Conservation (phyloP, 2,329 filamentous ascomycete species). For the Penicillium rolfsii region DNA sequence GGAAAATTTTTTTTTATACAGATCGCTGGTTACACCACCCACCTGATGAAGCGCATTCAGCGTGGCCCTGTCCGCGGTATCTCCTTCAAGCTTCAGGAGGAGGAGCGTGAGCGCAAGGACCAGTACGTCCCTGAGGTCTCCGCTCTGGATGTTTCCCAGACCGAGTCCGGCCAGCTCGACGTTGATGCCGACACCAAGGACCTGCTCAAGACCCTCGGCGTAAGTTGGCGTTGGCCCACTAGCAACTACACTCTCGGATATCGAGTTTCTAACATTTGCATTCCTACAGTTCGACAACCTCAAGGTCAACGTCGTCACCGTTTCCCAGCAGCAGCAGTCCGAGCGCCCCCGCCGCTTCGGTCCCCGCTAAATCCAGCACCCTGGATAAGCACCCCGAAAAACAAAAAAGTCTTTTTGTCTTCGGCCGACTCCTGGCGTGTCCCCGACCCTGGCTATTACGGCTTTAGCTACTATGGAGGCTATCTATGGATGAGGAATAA, state of each 20-base stretch:
- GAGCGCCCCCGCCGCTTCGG: slow-evolving; percentile 82
- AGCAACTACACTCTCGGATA: background rate
- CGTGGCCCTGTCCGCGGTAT: slow-evolving; percentile 98
- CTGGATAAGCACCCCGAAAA: slow-evolving; percentile 21
- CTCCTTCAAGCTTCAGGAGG: slow-evolving; percentile 99
- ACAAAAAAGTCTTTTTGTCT: slow-evolving; percentile 35
- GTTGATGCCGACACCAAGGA: slow-evolving; percentile 99
- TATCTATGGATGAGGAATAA: slow-evolving; percentile 43
- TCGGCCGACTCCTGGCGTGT: slow-evolving; percentile 37
- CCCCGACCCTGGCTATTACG: slow-evolving; percentile 29
- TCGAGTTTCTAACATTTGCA: slow-evolving; percentile 12
- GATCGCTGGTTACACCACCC: slow-evolving; percentile 98
- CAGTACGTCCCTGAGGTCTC: slow-evolving; percentile 99
- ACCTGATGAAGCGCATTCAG: slow-evolving; percentile 99
- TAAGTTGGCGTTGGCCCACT: slow-evolving; percentile 61
- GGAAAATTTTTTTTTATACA: slow-evolving; percentile 43
- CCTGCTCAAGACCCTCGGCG: slow-evolving; percentile 95
- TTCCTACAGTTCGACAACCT: slow-evolving; percentile 85
- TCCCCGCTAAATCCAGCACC: slow-evolving; percentile 30
- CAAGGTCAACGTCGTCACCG: slow-evolving; percentile 91
- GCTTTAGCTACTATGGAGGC: slow-evolving; percentile 36
- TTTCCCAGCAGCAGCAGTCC: slow-evolving; percentile 82
- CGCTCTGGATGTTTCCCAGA: slow-evolving; percentile 95
- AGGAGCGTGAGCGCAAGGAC: slow-evolving; percentile 99
- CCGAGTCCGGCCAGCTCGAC: slow-evolving; percentile 90